These are phyloP conservation scores for Wickerhamiella bombiphila DNA, from an alignment of 805 yeast genomes.

Conservation along the genomic window DNA sequence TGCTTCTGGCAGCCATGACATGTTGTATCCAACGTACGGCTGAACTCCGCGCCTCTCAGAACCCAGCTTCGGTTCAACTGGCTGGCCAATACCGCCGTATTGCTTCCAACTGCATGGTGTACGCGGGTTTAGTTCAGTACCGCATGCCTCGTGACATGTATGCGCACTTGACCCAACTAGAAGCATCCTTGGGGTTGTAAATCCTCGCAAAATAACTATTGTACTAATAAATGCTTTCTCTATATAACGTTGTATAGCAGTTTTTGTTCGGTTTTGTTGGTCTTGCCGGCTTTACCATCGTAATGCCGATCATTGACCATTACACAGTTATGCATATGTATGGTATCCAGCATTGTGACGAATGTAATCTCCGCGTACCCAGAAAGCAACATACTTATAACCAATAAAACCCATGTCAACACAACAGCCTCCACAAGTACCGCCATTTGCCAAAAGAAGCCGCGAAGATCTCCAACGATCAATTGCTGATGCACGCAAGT, in stretches of 20 bases:
- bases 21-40: constrained; percentile 41
- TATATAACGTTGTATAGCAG: background rate
- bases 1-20: constrained; percentile 70
- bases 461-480: background rate
- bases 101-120: constrained; percentile 81
- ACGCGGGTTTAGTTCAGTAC: constrained; percentile 88
- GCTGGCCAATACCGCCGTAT: constrained; percentile 14
- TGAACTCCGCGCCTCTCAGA: constrained; percentile 23
- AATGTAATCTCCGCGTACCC: too few relatives aligned
- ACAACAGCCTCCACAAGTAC: too few relatives aligned
- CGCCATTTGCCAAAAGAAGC: background rate
- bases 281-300: background rate
- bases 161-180: constrained; percentile 15
- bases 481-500: constrained; percentile 10
- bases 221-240: background rate
- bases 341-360: too few relatives aligned
- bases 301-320: background rate
- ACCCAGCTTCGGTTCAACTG: constrained; percentile 13
- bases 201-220: background rate
- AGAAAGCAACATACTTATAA: too few relatives aligned
- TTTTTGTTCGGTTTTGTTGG: too few relatives aligned
- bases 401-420: too few relatives aligned
- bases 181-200: constrained; percentile 7
- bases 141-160: constrained; percentile 55
- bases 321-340: background rate